These are phyloP conservation scores for Fusarium sp. DNA, from an alignment of 2,329 filamentous ascomycete genomes.

Conservation along the genomic window DNA sequence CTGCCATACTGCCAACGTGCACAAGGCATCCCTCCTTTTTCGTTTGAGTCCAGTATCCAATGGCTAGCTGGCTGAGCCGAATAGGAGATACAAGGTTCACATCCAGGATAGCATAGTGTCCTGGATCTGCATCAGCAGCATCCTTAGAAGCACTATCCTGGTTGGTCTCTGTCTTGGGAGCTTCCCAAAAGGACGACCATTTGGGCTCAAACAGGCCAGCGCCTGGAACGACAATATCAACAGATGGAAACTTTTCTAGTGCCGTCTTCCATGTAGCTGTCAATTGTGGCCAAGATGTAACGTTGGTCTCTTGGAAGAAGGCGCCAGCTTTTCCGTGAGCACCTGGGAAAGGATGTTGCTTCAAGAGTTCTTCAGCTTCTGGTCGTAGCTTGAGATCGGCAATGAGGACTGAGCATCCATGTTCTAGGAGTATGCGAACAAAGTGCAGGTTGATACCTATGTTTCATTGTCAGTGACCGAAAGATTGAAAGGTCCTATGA, in stretches of 20 bases:
- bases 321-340: conserved; percentile 44
- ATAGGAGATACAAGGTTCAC: conserved; percentile 58
- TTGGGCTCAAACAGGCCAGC: conserved; percentile 58
- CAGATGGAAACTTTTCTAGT: conserved; percentile 48
- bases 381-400: conserved; percentile 56
- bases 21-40: conserved; percentile 52
- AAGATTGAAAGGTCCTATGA: neutral
- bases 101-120: conserved; percentile 55
- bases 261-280: conserved; percentile 51
- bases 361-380: conserved; percentile 55
- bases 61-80: conserved; percentile 57
- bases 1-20: conserved; percentile 55
- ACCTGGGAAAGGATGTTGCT: conserved; percentile 49
- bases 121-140: conserved; percentile 49
- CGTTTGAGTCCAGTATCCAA: conserved; percentile 56
- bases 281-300: conserved; percentile 57
- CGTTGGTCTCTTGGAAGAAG: conserved; percentile 57
- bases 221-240: conserved; percentile 58
- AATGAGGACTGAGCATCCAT: conserved; percentile 57
- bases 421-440: conserved; percentile 52
- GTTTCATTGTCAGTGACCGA: neutral
- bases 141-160: conserved; percentile 49
- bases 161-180: conserved; percentile 52
- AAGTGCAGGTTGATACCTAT: conserved; percentile 58
- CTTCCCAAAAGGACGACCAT: conserved; percentile 56